Evolutionary conservation across 2,329 filamentous ascomycete species (phyloP), one percentile per base, ranked within the genome.

Genomic region (Pyricularia pennisetigena): DNA sequence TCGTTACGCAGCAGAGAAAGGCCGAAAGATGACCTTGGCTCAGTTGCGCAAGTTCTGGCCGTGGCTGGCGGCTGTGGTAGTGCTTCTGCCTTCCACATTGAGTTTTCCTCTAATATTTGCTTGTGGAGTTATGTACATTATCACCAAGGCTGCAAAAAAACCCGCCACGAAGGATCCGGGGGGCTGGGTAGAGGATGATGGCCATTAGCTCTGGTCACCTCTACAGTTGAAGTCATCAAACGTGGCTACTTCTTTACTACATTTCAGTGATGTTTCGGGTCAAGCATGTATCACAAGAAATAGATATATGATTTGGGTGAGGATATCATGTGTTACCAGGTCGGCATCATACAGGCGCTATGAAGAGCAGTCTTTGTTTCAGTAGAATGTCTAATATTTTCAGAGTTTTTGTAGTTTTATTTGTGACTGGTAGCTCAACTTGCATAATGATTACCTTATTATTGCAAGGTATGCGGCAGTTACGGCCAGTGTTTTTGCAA

Each of bases 11-110:
- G 74, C 69, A 2, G 70, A 71, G 35, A 76, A 78, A 66, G 74
- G 75, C 59, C 77, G 76, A 65, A 77, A 81, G 63, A 74, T 73
- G 70, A 74, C 78, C 71, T 77, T 84, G 35, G 79, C 79, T 59
- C 75, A 73, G 67, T 72, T 83, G 69, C 82, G 82, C 67, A 77
- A 75, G 68, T 76, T 79, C 69, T 80, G 82, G 71, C 76, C 80
- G 71, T 74, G 76, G 64, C 69, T 81, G 30, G 72, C 82, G 68
- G 82, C 79, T 14, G 79, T 80, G 20, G 72, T 80, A 66, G 81
- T 85, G 70, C 77, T 85, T 71, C 79, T 85, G 62, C 83, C 83
- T 68, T 75, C 75, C 66, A 76, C 76, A 71, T 74, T 83, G 68
- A 75, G 81, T 66, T 73, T 74, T 28, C 67, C 81, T 68, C 76